A percentile compares a stretch with the other conserved stretches of the same genome.
Evolutionary conservation across 108 stramenopile genomes (phyloP).

Genomic region (Nitzschia palea): DNA sequence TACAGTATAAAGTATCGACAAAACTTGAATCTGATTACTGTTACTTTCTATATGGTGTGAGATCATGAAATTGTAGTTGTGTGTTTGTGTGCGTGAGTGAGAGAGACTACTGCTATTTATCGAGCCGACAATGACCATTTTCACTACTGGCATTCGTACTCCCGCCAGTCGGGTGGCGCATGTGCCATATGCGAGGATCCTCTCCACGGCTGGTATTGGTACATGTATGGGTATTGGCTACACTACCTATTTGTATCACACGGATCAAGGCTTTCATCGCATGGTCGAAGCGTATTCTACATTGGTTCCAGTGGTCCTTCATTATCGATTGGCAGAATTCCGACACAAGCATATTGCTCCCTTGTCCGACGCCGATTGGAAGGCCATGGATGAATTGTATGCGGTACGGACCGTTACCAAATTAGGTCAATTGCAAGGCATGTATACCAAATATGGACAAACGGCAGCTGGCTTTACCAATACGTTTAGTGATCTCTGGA

Average conservation of each 20-base stretch:
- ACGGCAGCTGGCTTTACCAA: conserved; percentile 41
- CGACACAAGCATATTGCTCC: conserved; percentile 8
- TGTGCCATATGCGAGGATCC: no score
- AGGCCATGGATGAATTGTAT: conserved; percentile 30
- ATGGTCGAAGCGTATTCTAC: conserved; percentile 32
- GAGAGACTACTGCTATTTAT: no score
- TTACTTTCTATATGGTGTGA: no score
- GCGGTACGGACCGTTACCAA: conserved; percentile 24
- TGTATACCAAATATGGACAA: conserved; percentile 46
- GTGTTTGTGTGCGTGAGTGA: no score
- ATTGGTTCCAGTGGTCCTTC: conserved; percentile 36
- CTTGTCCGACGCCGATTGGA: conserved; percentile 28
- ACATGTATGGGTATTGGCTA: conserved; percentile 3
- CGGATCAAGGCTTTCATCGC: conserved; percentile 37
- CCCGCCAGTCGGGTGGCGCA: no score
- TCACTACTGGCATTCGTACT: no score
- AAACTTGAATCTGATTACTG: no score
- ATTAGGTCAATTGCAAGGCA: conserved; percentile 32
- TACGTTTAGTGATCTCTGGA: conserved; percentile 39
- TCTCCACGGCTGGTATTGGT: no score
- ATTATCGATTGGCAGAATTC: conserved; percentile 34
- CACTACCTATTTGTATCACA: conserved; percentile 30
- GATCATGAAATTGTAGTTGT: no score
- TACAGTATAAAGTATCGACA: no score
- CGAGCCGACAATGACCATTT: no score